Conservation (phyloP, 164 flowering plant genomes). For the Piper betle region DNA sequence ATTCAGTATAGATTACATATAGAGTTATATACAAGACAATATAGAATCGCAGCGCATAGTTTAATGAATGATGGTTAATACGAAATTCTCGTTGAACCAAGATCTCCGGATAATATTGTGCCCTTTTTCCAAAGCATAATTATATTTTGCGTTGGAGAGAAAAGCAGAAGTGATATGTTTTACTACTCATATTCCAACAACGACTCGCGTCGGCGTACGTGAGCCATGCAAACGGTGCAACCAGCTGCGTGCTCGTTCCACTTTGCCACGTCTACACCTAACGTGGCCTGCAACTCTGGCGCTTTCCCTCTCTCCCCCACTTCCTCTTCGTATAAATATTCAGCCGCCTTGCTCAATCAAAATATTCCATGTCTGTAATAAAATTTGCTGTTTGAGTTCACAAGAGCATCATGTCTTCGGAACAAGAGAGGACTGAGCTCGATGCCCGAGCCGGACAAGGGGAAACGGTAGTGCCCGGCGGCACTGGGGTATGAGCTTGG, state of each 20-base stretch:
- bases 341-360: background rate
- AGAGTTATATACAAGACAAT: no score
- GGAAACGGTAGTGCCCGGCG: conserved; percentile 71
- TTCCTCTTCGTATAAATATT: background rate
- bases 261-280: background rate
- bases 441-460: conserved; percentile 64
- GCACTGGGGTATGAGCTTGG: conserved; percentile 73
- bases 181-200: no score
- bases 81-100: no score
- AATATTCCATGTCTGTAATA: background rate
- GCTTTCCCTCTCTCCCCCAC: background rate
- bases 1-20: no score
- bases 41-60: no score
- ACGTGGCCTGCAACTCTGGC: background rate
- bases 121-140: no score
- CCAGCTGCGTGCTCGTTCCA: background rate
- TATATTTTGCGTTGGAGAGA: no score
- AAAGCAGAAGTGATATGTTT: no score
- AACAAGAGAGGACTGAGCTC: conserved; percentile 18
- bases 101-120: no score
- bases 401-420: background rate
- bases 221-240: background rate
- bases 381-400: background rate
- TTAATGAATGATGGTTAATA: no score
- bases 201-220: background rate